A percentile compares a stretch with the other conserved stretches of the same genome.
These are phyloP conservation scores for Dactylonectria estremocensis DNA, from an alignment of 2,329 filamentous ascomycete genomes.

Conservation along the genomic window DNA sequence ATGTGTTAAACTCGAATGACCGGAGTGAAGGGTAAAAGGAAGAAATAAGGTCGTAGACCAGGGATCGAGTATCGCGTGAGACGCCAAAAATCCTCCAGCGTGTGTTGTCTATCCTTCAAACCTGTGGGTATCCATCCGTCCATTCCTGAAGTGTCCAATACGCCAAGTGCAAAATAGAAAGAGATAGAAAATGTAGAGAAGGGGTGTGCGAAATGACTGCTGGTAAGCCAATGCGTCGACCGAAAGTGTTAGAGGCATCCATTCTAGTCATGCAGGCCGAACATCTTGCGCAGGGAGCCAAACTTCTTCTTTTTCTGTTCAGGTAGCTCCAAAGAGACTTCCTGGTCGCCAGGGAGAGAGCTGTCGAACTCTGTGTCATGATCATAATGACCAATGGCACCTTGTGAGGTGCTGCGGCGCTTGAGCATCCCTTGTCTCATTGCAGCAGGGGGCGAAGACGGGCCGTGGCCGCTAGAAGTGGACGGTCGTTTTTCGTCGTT, in stretches of 20 bases:
- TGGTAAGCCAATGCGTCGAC: not conserved
- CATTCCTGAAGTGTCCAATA: slow-evolving; percentile 1
- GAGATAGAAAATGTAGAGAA: not conserved
- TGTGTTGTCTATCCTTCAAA: not conserved
- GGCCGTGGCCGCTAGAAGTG: slow-evolving; percentile 52
- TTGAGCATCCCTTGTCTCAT: slow-evolving; percentile 53
- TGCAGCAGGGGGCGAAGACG: slow-evolving; percentile 50
- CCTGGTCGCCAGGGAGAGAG: slow-evolving; percentile 26
- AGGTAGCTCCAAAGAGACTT: slow-evolving; percentile 27
- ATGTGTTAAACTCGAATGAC: slow-evolving; percentile 5
- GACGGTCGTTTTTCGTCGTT: slow-evolving; percentile 52
- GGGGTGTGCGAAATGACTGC: not conserved
- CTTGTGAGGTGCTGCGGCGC: slow-evolving; percentile 57
- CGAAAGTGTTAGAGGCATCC: not conserved
- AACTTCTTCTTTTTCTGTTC: slow-evolving; percentile 76
- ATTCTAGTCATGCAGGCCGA: slow-evolving; percentile 66
- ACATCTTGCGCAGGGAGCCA: slow-evolving; percentile 75
- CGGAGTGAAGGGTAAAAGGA: not conserved
- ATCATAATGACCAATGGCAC: slow-evolving; percentile 38
- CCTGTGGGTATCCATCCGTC: slow-evolving; percentile 12
- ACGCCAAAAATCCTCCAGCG: not conserved
- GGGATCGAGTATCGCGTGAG: not conserved
- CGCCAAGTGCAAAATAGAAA: slow-evolving; percentile 4
- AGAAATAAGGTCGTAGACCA: not conserved
- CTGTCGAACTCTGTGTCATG: slow-evolving; percentile 18